Base-by-base conservation (phyloP, 73 alveolate genomes). In the Durusdinium trenchii region DNA sequence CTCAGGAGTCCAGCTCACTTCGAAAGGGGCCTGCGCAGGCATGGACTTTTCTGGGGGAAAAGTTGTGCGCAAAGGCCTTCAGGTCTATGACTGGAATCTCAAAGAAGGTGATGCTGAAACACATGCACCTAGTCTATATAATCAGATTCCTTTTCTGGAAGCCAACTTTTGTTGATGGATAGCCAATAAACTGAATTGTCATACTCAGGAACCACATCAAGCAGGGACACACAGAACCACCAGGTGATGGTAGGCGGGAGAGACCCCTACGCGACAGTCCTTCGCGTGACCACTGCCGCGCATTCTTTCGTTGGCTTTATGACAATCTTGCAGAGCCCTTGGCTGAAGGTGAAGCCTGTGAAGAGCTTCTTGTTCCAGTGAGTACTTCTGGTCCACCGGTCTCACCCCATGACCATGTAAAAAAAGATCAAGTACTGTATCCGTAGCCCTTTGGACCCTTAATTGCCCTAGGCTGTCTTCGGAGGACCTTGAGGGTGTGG, bases 311-410 rank as follows among this genome's bases (percentile, higher is more conserved):
- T 6, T 76, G 86, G 86, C 40, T 76, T n/a, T 76, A 76, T 40
- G 86, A 76, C 86, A 76, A 40, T 36, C 86, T 76, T 38, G 86
- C 86, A 7, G 86, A 76, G 57, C 52, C 86, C 6, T 40, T 76
- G 52, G 86, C 86, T 38, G 86, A 76, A 43, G 57, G 28, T 38
- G 86, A 76, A 16, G 32, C 38, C 43, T 30, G 14, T 3, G 46
- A 64, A 7, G 79, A 64, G 79, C 46, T 64, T 2, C 79, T 64
- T 10, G 28, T 18, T 30, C 36, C 9, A 64, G 36, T 18, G 28
- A 32, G 79, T 7, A 26, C 28, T 0, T 12, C n/a, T n/a, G n/a
- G n/a, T n/a, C n/a, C n/a, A n/a, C n/a, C n/a, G n/a, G n/a, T n/a
- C n/a, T n/a, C n/a, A n/a, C n/a, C n/a, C n/a, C n/a, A n/a, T n/a